Conservation (phyloP, 768 basidiomycete genomes). For the Udeniomyces megalosporus region DNA sequence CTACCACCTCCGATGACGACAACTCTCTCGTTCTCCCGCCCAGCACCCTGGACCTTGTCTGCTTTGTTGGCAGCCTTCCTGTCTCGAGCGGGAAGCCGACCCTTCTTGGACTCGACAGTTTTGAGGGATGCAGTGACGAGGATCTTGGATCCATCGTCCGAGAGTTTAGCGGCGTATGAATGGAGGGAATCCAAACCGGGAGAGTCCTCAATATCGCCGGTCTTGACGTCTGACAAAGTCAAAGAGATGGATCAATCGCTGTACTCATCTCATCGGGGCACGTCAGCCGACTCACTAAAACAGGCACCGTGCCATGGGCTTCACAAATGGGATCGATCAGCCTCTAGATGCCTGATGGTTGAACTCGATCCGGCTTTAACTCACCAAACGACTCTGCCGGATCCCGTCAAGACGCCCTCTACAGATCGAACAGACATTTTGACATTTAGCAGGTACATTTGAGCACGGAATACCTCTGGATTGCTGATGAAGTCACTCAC, state of each 20-base stretch:
- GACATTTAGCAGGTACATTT: neutral
- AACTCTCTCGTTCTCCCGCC: slow-evolving; percentile 41
- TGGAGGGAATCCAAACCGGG: slow-evolving; percentile 68
- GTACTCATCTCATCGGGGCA: neutral
- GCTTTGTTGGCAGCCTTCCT: slow-evolving; percentile 31
- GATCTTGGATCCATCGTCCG: slow-evolving; percentile 48
- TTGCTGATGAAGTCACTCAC: slow-evolving; percentile 18
- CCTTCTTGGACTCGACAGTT: slow-evolving; percentile 50
- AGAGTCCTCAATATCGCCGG: slow-evolving; percentile 48
- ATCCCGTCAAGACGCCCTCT: neutral
- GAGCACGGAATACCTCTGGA: no score
- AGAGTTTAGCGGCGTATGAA: slow-evolving; percentile 44
- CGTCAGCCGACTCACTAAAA: neutral
- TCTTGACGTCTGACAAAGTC: neutral
- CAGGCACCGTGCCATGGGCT: slow-evolving; percentile 3
- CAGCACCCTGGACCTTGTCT: slow-evolving; percentile 34
- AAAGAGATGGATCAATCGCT: neutral
- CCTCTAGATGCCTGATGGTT: neutral
- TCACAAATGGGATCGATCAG: no score
- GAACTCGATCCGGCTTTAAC: neutral
- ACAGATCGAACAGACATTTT: neutral
- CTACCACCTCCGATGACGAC: slow-evolving; percentile 78
- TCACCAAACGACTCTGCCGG: neutral
- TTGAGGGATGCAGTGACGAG: slow-evolving; percentile 53
- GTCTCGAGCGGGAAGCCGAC: slow-evolving; percentile 37